Base-by-base conservation (phyloP, 495 filamentous ascomycete genomes). In the Hyaloscypha bicolor region DNA sequence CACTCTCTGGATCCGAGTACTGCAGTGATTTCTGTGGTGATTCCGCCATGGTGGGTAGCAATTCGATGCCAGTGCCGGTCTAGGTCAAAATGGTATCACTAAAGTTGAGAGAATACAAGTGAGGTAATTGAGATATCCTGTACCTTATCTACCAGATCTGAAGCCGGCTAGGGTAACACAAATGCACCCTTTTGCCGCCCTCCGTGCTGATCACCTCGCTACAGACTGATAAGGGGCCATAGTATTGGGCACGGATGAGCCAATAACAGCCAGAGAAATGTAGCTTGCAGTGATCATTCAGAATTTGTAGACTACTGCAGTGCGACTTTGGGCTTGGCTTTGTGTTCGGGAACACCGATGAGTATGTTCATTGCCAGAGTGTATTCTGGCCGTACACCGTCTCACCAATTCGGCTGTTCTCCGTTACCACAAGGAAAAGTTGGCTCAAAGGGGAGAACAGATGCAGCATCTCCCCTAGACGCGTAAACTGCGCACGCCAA, bases 1-100 rank as follows among this genome's bases (percentile, higher is more conserved):
- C 33, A 25, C 58, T 69, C 57, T 69, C 67, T 33, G 58, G 62
- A 25, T 69, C 67, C 0, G n/a, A 63, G 4, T 37, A 12, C 35
- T 37, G 35, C 12, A 42, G 37, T 31, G 48, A 45, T 55, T 67
- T 60, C 37, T 37, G 35, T 37, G 55, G 53, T 31, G 48, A 45
- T 55, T 67, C 66, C 37, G 66, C n/a, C 66, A 68, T 68, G 21
- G 3, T 32, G 57, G 32, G 35, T 37, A 12, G 1, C 35, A 8
- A 12, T 37, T 37, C 8, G 35, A 37, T 25, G 35, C 35, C 35
- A 37, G 35, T 6, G 6, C 1, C 35, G 3, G 35, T 37, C 12
- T 12, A 1, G 35, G 35, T 37, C 25, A 25, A 25, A 37, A 37
- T 12, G 35, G 35, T 37, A 37, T 37, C 19, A 61, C 8, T 4